Evolutionary conservation across 805 yeast species (phyloP).

Genomic region (Saccharomycopsis synnaedendra): DNA sequence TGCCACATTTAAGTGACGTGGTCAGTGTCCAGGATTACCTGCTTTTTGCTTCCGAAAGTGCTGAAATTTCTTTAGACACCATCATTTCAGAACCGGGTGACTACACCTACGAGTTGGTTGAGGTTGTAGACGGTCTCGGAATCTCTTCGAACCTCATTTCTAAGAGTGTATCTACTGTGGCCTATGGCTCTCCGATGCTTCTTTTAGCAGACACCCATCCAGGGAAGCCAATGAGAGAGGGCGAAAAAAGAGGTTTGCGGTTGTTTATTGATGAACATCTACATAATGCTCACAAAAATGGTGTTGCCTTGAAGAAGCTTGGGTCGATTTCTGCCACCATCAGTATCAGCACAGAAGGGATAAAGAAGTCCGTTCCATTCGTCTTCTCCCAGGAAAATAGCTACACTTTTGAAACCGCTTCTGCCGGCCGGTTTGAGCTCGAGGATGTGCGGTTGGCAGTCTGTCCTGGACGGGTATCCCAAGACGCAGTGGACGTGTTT

Average conservation of each 20-base stretch:
- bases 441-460: slow-evolving; percentile 40
- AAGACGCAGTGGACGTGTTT: slow-evolving; percentile 18
- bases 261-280: slow-evolving; percentile 10
- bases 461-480: slow-evolving; percentile 52
- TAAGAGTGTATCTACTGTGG: slow-evolving; percentile 24
- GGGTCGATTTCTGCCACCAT: slow-evolving; percentile 27
- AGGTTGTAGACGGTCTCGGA: slow-evolving; percentile 42
- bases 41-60: slow-evolving; percentile 24
- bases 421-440: slow-evolving; percentile 60
- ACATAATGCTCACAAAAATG: neutral
- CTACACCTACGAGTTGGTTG: slow-evolving; percentile 44
- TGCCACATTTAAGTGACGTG: neutral
- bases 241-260: slow-evolving; percentile 7
- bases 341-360: slow-evolving; percentile 21
- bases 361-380: too few relatives aligned
- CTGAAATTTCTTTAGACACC: slow-evolving; percentile 29
- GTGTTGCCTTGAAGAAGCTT: slow-evolving; percentile 3
- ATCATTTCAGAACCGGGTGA: slow-evolving; percentile 34
- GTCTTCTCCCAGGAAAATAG: slow-evolving; percentile 12
- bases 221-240: slow-evolving; percentile 11
- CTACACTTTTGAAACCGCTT: slow-evolving; percentile 29
- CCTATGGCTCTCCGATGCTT: slow-evolving; percentile 46
- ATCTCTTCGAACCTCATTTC: too few relatives aligned
- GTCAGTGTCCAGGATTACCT: slow-evolving; percentile 12
- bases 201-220: slow-evolving; percentile 28